Evolutionary conservation across 495 filamentous ascomycete species (phyloP).

Genomic region (Arthonia radiata): DNA sequence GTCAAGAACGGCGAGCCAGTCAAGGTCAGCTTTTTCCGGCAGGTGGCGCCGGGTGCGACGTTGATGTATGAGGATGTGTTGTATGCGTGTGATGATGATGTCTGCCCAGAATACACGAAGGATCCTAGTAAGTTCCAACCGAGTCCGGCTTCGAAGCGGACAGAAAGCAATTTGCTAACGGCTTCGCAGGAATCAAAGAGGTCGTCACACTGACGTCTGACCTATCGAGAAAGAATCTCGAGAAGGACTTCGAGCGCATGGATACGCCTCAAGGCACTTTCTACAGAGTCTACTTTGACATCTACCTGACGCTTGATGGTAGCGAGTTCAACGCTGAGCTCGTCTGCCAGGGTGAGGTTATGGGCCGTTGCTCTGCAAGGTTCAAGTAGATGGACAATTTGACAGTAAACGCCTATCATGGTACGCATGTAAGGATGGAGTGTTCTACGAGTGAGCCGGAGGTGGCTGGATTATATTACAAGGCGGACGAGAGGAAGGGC

Average conservation of each 20-base stretch:
- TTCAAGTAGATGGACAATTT: constrained; percentile 37
- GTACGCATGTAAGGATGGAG: not conserved
- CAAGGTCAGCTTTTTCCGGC: constrained; percentile 96
- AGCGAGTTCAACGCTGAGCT: constrained; percentile 95
- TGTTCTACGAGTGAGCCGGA: not conserved
- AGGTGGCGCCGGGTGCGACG: constrained; percentile 89
- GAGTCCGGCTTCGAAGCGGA: constrained; percentile 1
- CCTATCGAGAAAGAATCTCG: constrained; percentile 88
- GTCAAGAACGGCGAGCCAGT: constrained; percentile 98
- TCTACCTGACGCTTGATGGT: constrained; percentile 86
- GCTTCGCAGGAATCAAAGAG: constrained; percentile 73
- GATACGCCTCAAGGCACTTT: constrained; percentile 96
- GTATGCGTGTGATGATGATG: constrained; percentile 94
- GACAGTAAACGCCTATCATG: no score
- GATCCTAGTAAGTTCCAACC: constrained; percentile 65
- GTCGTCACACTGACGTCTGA: constrained; percentile 95
- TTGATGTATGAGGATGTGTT: constrained; percentile 98
- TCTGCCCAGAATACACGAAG: constrained; percentile 96
- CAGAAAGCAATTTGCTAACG: constrained; percentile 1
- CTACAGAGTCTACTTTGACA: constrained; percentile 69
- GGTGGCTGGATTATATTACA: no score
- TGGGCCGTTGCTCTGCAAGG: constrained; percentile 82
- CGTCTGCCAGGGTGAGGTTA: constrained; percentile 95
- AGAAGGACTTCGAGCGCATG: constrained; percentile 98
- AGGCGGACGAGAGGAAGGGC: no score